Evolutionary conservation across 306 rosid genomes (phyloP).

Genomic region (Erythrophleum fordii): DNA sequence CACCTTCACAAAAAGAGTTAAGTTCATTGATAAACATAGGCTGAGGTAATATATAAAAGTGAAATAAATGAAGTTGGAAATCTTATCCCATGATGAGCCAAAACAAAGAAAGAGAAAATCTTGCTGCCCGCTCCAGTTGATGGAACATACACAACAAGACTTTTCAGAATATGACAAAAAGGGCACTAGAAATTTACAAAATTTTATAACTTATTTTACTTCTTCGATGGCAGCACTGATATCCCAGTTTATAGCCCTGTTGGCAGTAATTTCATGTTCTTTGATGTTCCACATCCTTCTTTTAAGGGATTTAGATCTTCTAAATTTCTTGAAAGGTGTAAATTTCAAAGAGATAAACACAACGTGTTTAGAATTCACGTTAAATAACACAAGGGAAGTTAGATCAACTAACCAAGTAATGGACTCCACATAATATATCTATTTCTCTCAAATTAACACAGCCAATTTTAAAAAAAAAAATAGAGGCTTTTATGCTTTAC

Average conservation of each 20-base stretch:
- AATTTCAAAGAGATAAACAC: background rate
- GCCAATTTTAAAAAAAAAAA: background rate
- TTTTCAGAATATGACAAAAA: constrained; percentile 26
- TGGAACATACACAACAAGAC: background rate
- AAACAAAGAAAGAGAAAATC: background rate
- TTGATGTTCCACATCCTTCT: constrained; percentile 40
- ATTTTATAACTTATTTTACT: background rate
- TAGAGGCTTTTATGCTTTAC: constrained; percentile 20
- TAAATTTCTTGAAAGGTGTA: background rate
- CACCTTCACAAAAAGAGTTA: no score
- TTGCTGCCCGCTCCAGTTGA: background rate
- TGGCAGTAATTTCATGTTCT: constrained; percentile 32
- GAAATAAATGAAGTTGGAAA: background rate
- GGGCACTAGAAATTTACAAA: constrained; percentile 36
- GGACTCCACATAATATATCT: no score
- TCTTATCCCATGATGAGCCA: background rate
- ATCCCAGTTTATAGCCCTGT: background rate
- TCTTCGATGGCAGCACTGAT: constrained; percentile 22
- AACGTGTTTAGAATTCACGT: background rate
- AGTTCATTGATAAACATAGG: no score
- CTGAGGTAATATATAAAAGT: background rate
- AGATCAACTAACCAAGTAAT: background rate
- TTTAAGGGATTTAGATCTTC: background rate
- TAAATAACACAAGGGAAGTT: background rate
- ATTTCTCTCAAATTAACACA: background rate